These are phyloP conservation scores for Pleodorina starrii DNA, from an alignment of 139 green algal species.

Conservation along the genomic window DNA sequence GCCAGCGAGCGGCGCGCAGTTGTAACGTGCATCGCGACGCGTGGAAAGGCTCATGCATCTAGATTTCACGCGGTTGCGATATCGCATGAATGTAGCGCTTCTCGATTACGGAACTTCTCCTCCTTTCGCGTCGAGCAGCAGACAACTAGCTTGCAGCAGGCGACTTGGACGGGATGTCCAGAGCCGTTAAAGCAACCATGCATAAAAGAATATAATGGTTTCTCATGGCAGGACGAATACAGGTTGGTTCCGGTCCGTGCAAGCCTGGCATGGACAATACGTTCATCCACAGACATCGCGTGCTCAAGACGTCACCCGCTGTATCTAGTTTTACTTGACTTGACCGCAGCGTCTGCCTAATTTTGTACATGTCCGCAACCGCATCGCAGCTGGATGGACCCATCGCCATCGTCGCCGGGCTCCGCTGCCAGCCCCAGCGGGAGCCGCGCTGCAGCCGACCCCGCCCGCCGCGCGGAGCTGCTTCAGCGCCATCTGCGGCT, in stretches of 20 bases:
- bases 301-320: too few relatives aligned
- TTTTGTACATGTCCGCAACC: not conserved
- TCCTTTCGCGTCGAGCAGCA: not conserved
- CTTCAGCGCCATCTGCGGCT: not conserved
- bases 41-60: too few relatives aligned
- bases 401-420: not conserved
- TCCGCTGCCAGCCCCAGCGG: not conserved
- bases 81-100: too few relatives aligned
- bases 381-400: slow-evolving; percentile 35
- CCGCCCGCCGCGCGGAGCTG: not conserved
- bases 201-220: not conserved
- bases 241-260: not conserved
- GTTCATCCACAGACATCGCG: too few relatives aligned
- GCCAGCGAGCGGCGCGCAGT: not conserved
- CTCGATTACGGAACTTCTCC: not conserved
- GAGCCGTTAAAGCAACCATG: not conserved
- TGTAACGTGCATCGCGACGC: not conserved
- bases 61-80: too few relatives aligned
- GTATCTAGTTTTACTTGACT: too few relatives aligned
- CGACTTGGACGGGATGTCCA: not conserved
- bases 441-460: not conserved
- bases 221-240: slow-evolving; percentile 31
- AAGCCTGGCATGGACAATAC: too few relatives aligned
- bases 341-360: too few relatives aligned
- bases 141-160: not conserved